phyloP scores from a whole-genome alignment of 2,329 filamentous ascomycete genomes.

The Sporothrix inflata region DNA sequence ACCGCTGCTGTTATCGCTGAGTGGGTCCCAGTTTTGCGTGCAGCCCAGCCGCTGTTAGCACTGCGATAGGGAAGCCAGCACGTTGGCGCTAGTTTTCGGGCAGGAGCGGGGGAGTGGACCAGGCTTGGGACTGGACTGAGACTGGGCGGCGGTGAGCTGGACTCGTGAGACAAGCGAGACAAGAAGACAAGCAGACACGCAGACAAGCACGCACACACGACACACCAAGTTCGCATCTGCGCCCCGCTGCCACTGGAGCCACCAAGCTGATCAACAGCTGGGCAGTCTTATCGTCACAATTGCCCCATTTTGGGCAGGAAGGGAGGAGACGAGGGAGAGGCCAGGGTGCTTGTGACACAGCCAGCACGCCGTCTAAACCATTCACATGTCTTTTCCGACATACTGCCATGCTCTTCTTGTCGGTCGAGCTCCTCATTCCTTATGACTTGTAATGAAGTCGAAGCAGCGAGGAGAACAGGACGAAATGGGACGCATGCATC shows the following conservation, averaged over 20 bases:
- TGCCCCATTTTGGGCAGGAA: neutral
- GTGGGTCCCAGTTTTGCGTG: neutral
- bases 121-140: neutral
- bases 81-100: constrained; percentile 6
- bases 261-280: neutral
- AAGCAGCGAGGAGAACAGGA: neutral
- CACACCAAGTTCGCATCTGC: no score
- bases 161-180: neutral
- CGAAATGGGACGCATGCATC: neutral
- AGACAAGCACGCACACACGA: neutral
- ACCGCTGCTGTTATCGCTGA: constrained; percentile 8
- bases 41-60: neutral
- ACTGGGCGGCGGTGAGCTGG: neutral
- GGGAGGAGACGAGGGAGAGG: neutral
- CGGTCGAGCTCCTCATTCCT: no score
- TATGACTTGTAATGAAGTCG: no score
- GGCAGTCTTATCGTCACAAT: neutral
- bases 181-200: neutral
- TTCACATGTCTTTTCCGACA: neutral
- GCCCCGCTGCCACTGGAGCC: no score
- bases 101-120: constrained; percentile 9
- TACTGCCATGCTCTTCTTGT: no score
- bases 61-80: constrained; percentile 16
- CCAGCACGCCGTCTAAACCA: neutral
- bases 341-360: neutral